Conservation (phyloP, 331 rosid species). For the Arachis monticola region DNA sequence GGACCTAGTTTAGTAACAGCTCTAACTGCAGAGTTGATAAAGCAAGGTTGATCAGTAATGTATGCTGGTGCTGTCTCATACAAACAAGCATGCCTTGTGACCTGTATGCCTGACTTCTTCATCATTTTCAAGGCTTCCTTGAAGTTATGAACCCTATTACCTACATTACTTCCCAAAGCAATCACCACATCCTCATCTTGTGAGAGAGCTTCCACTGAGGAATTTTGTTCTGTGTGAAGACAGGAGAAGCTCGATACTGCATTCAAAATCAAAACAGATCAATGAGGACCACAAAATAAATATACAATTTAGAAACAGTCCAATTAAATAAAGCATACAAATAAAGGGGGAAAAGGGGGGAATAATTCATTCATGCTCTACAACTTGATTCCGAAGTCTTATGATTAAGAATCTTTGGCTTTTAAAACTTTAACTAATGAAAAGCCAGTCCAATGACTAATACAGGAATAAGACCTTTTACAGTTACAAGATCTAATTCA, state of each 20-base stretch:
- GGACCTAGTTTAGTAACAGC: conserved; percentile 85
- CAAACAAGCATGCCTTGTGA: conserved; percentile 80
- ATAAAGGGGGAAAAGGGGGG: not conserved
- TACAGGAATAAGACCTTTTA: not conserved
- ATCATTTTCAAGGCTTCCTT: conserved; percentile 76
- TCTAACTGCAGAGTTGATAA: conserved; percentile 86
- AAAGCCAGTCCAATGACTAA: conserved; percentile 21
- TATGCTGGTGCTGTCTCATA: conserved; percentile 93
- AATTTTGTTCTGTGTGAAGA: conserved; percentile 50
- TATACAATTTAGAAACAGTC: conserved; percentile 7
- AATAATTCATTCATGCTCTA: not conserved
- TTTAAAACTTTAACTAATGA: not conserved
- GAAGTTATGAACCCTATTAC: conserved; percentile 77
- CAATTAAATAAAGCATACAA: not conserved
- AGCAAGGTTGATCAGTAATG: conserved; percentile 81
- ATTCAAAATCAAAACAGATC: conserved; percentile 38
- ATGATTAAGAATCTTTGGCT: conserved; percentile 19
- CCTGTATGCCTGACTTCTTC: conserved; percentile 69
- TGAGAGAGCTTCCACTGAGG: conserved; percentile 62
- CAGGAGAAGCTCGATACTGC: conserved; percentile 53
- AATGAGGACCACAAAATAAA: not conserved
- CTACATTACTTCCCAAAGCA: conserved; percentile 92
- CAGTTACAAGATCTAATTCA: not conserved
- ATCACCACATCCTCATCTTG: conserved; percentile 86
- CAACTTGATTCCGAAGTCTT: conserved; percentile 4